Evolutionary conservation across 495 filamentous ascomycete species (phyloP), one percentile per base, ranked within the genome.

Genomic region (Xylaria telfairii): DNA sequence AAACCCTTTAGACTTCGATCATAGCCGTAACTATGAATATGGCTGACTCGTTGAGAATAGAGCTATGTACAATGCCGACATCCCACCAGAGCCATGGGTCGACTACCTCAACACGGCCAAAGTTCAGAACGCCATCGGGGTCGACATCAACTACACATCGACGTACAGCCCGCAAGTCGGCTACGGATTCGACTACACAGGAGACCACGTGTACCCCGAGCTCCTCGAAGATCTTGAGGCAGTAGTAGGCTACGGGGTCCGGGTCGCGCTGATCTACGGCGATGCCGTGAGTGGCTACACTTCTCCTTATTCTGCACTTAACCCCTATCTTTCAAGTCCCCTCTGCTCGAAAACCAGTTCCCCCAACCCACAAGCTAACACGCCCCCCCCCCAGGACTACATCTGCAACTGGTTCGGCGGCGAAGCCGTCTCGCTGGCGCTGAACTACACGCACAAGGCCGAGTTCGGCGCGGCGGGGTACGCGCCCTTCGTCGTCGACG

Each of bases 331-430:
- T 17, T 56, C 26, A 1, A 56, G 26, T 32, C 47, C 10, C 24
- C 21, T n/a, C 6, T 7, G 10, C 47, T n/a, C n/a, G 15, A 7
- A 26, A 51, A 26, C 19, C 3, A 51, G 21, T 49, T 6, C 10
- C 7, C 41, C 41, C 41, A 44, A 4, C 4, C 47, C 28, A n/a
- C 5, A 21, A 34, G 32, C 32, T 34, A 34, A 21, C 81, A 90
- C 24, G 80, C 90, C 26, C 89, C 89, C 69, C 89, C 89, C 13
- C 3, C 79, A 83, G 15, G 88, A 90, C 68, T 90, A 87, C 62
- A 81, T 82, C n/a, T 89, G 88, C 73, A 87, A 86, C 69, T 76
- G 73, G 85, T 80, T 86, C 71, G 88, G 87, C 42, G 87, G 87
- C 54, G 75, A 87, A 75, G 82, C 84, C 8, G 76, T 88, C 74